Evolutionary conservation across 2,329 filamentous ascomycete genomes (phyloP).

Genomic region (Helicocarpus griseus): DNA sequence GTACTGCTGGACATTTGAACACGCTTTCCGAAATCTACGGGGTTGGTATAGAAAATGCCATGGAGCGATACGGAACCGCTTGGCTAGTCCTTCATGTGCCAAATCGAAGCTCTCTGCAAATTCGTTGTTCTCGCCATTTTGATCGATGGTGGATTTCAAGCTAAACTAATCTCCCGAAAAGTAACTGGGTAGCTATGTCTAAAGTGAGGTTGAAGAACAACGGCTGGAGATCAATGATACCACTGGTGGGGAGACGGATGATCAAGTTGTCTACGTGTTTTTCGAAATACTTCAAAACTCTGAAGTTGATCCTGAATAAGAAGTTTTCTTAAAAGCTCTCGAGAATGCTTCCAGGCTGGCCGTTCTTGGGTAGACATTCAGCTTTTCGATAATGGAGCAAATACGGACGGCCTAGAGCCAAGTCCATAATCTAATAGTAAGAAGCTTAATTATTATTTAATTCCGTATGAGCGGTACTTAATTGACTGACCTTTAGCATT

Average conservation of each 20-base stretch:
- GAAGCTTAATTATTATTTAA: not conserved
- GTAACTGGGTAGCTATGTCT: constrained; percentile 28
- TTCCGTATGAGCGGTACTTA: too few species aligned
- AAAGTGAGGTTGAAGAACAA: constrained; percentile 32
- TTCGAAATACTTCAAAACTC: constrained; percentile 23
- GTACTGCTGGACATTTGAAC: constrained; percentile 17
- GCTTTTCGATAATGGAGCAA: constrained; percentile 7
- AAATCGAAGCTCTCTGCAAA: constrained; percentile 19
- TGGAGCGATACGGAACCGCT: constrained; percentile 22
- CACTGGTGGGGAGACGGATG: constrained; percentile 13
- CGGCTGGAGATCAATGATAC: constrained; percentile 22
- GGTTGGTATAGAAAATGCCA: constrained; percentile 23
- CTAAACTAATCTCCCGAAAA: constrained; percentile 25
- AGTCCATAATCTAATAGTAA: constrained; percentile 3
- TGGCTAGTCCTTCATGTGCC: constrained; percentile 17
- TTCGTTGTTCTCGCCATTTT: constrained; percentile 6
- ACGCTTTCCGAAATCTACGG: constrained; percentile 20
- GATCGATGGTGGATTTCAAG: constrained; percentile 12
- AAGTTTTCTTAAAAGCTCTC: constrained; percentile 26
- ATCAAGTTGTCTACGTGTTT: constrained; percentile 26
- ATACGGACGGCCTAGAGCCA: constrained; percentile 4
- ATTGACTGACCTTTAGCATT: constrained; percentile 8
- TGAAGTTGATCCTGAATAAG: constrained; percentile 25
- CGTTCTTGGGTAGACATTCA: constrained; percentile 16
- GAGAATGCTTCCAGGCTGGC: constrained; percentile 19